These are phyloP conservation scores for Penicillium sp. DNA, from an alignment of 2,329 filamentous ascomycete species.

Conservation along the genomic window DNA sequence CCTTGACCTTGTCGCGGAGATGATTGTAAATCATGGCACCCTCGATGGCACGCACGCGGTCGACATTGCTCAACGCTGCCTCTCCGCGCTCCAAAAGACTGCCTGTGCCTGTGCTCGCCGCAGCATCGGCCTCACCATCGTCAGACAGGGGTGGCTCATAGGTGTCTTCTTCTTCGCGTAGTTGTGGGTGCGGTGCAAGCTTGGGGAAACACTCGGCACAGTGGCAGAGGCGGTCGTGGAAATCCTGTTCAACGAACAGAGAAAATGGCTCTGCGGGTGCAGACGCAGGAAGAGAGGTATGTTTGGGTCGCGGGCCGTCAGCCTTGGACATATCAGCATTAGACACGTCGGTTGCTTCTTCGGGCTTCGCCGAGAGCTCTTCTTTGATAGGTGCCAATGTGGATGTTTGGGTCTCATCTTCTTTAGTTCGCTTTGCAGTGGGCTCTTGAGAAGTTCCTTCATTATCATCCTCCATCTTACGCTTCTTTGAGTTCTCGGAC, in stretches of 20 bases:
- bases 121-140: slow-evolving; percentile 49
- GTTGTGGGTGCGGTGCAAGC: slow-evolving; percentile 67
- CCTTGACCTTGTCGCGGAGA: slow-evolving; percentile 91
- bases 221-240: slow-evolving; percentile 76
- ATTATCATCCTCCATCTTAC: slow-evolving; percentile 58
- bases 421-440: slow-evolving; percentile 47
- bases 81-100: slow-evolving; percentile 88
- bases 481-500: slow-evolving; percentile 53
- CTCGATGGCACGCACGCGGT: slow-evolving; percentile 88
- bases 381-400: slow-evolving; percentile 5
- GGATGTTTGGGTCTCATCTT: slow-evolving; percentile 30
- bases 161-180: slow-evolving; percentile 88
- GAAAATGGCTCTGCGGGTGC: slow-evolving; percentile 62
- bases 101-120: slow-evolving; percentile 61
- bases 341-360: slow-evolving; percentile 7
- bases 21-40: slow-evolving; percentile 98
- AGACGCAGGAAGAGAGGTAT: slow-evolving; percentile 53
- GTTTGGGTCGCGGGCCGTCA: slow-evolving; percentile 48
- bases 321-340: slow-evolving; percentile 3
- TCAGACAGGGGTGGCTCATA: slow-evolving; percentile 88
- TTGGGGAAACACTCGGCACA: slow-evolving; percentile 75
- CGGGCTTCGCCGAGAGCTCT: slow-evolving; percentile 3
- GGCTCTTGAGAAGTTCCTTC: slow-evolving; percentile 37
- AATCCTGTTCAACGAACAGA: slow-evolving; percentile 73
- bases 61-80: slow-evolving; percentile 83